Conservation (phyloP, 2,329 filamentous ascomycete genomes). For the Myriosclerotinia scirpicola region DNA sequence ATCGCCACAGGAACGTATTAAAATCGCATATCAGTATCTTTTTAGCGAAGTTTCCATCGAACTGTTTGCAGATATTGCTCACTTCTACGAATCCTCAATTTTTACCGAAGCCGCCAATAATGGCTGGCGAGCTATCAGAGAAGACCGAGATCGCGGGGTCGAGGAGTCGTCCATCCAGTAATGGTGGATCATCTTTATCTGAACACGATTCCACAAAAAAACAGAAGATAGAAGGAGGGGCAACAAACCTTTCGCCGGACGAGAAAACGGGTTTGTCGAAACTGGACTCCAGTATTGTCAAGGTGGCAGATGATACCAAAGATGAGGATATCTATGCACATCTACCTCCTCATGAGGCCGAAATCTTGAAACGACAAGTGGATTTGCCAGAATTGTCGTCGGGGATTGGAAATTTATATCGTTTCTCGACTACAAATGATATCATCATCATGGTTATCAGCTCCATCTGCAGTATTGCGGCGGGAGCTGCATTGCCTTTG, state of each 20-base stretch:
- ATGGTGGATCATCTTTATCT: conserved; percentile 28
- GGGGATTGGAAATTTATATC: conserved; percentile 59
- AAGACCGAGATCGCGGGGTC: conserved; percentile 32
- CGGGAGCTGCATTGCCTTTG: conserved; percentile 59
- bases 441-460: conserved; percentile 52
- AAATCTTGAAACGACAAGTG: conserved; percentile 68
- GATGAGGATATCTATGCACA: conserved; percentile 58
- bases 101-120: conserved; percentile 31
- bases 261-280: conserved; percentile 58
- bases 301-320: conserved; percentile 36
- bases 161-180: conserved; percentile 31
- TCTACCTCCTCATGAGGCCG: conserved; percentile 63
- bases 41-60: background rate
- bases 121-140: conserved; percentile 37
- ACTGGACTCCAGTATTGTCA: conserved; percentile 39
- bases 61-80: background rate
- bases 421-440: conserved; percentile 56
- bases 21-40: background rate
- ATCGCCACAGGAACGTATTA: background rate
- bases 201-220: conserved; percentile 31
- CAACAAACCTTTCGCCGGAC: conserved; percentile 56
- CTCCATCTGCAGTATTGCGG: conserved; percentile 54
- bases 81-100: background rate
- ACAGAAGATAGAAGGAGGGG: conserved; percentile 44
- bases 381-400: conserved; percentile 63